These are phyloP conservation scores for Rhodotorula kratochvilovae DNA, from an alignment of 768 basidiomycete species.

Conservation along the genomic window DNA sequence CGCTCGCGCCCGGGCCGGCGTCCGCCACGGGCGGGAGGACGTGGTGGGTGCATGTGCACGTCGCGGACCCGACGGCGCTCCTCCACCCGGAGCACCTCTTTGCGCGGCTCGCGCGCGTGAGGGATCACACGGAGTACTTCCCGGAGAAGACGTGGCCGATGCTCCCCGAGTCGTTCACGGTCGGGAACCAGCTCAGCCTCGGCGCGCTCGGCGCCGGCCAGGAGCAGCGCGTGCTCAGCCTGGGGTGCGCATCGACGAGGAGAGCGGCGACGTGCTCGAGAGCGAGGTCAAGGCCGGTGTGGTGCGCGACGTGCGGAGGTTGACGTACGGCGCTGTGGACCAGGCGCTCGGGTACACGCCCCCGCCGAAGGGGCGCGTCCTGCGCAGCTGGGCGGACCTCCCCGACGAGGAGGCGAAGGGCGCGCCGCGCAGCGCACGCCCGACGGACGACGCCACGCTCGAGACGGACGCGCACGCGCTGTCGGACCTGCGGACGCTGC, in stretches of 20 bases:
- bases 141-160: constrained; percentile 63
- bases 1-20: constrained; percentile 62
- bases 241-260: constrained; percentile 63
- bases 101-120: constrained; percentile 57
- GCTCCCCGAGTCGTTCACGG: constrained; percentile 56
- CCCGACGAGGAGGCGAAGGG: background rate
- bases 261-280: constrained; percentile 63
- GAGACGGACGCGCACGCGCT: background rate
- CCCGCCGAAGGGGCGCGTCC: constrained; percentile 48
- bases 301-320: constrained; percentile 61
- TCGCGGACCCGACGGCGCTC: constrained; percentile 82
- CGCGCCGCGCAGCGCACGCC: background rate
- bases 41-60: constrained; percentile 80
- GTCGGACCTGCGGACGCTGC: constrained; percentile 9
- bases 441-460: constrained; percentile 20
- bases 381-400: background rate
- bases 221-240: constrained; percentile 65
- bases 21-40: constrained; percentile 54
- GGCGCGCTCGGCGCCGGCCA: constrained; percentile 41
- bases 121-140: constrained; percentile 61
- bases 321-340: constrained; percentile 70
- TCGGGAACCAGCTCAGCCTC: constrained; percentile 49
- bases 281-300: constrained; percentile 66
- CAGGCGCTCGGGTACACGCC: constrained; percentile 23
- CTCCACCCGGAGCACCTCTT: constrained; percentile 67